phyloP scores from a whole-genome alignment of 2,329 filamentous ascomycete genomes.

The Sporothrix phasma region DNA sequence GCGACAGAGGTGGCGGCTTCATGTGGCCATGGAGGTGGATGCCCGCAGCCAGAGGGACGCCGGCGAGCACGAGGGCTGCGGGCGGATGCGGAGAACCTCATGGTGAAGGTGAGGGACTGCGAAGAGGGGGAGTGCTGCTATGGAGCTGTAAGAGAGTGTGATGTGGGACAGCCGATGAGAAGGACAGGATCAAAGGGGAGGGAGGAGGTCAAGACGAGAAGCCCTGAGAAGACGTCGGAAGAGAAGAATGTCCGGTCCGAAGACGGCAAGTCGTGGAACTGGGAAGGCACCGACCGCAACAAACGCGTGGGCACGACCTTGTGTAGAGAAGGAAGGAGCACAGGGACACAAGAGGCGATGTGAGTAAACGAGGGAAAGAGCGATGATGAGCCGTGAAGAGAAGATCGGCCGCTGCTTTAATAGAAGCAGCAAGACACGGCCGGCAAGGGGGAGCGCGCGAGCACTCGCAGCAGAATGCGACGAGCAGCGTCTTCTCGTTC shows the following conservation, averaged over 20 bases:
- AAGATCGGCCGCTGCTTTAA: background rate
- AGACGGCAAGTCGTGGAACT: background rate
- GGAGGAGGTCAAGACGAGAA: background rate
- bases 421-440: background rate
- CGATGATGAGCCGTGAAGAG: too few species aligned
- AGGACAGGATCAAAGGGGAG: background rate
- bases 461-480: background rate
- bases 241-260: background rate
- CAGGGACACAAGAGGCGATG: too few species aligned
- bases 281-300: constrained; percentile 3
- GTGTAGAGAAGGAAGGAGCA: background rate
- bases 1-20: constrained; percentile 8
- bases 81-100: constrained; percentile 4
- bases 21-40: constrained; percentile 7
- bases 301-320: background rate
- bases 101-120: background rate
- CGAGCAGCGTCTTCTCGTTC: background rate
- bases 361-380: background rate
- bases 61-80: constrained; percentile 8
- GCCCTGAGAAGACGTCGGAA: background rate
- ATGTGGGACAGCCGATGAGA: background rate
- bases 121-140: background rate
- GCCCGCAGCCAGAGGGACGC: background rate
- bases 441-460: background rate
- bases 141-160: background rate